phyloP scores from a whole-genome alignment of 768 basidiomycete genomes.

The Collybia nuda region DNA sequence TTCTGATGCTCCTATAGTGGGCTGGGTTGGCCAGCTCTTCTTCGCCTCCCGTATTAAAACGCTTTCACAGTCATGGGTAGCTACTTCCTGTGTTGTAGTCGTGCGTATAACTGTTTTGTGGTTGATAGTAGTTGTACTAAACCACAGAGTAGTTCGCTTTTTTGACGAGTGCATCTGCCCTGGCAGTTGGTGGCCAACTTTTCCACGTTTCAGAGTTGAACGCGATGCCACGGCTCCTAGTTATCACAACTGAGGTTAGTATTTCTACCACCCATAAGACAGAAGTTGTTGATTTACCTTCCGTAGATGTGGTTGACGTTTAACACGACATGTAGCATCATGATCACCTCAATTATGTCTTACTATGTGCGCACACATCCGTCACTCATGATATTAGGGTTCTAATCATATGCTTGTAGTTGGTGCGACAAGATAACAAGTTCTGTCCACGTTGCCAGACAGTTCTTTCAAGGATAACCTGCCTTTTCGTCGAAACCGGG shows the following conservation, averaged over 20 bases:
- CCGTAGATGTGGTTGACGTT: too few species aligned
- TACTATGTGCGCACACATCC: neutral
- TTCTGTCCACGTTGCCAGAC: conserved; percentile 21
- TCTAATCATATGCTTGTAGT: neutral
- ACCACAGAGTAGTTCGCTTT: neutral
- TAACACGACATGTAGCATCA: too few species aligned
- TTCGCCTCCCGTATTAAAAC: neutral
- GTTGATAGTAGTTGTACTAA: neutral
- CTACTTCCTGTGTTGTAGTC: neutral
- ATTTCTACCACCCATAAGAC: too few species aligned
- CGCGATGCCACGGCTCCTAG: too few species aligned
- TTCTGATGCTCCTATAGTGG: neutral
- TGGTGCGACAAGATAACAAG: conserved; percentile 17
- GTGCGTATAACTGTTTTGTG: neutral
- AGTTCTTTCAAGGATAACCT: conserved; percentile 25
- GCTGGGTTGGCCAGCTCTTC: neutral
- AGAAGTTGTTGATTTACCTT: too few species aligned
- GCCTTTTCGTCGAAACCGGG: conserved; percentile 34
- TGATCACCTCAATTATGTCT: neutral
- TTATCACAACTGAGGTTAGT: too few species aligned
- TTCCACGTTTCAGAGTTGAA: too few species aligned
- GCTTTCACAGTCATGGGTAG: neutral
- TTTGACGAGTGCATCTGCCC: neutral
- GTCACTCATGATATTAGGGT: too few species aligned
- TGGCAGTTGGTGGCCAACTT: too few species aligned